Base-by-base conservation (phyloP, 768 basidiomycete species). In the Pleurotus salmoneostramineus region DNA sequence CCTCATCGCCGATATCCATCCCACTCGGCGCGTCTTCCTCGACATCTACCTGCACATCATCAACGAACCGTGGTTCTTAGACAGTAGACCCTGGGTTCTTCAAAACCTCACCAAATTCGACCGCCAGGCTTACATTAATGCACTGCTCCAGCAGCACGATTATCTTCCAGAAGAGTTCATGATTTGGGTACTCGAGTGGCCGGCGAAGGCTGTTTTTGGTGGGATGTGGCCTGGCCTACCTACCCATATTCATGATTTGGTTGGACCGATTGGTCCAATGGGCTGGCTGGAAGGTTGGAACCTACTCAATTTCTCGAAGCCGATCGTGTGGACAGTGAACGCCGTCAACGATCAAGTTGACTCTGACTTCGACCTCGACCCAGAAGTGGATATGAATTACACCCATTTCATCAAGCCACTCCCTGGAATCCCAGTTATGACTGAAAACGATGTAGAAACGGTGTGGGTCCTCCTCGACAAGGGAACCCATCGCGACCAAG, bases 121-220 rank as follows among this genome's bases (percentile, higher is more conserved):
- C 33, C 49, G 49, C 32, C 7, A 54, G 17, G 36, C 51, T 1
- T 54, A 66, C 58, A 45, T 64, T 46, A 32, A 56, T 14, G 50
- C 51, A 33, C 60, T 66, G 17, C 49, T 60, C 8, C 31, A 49
- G 1, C 57, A 56, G 32, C 62, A 61, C 21, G 17, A 58, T n/a
- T 33, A 50, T 27, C 42, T 63, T 7, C 68, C 66, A 3, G 62
- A 66, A 40, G 62, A 67, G 14, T 64, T 69, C 48, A 45, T 52
- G 12, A 32, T 65, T 12, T 67, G 68, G 68, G 50, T 69, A 1
- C 61, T 65, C 27, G 68, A 69, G 56, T 67, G 68, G 68, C 66
- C 66, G 14, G 63, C 58, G 15, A 52, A 58, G 15, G 63, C 63
- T 27, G 60, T 58, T 8, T 60, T 66, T 11, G 63, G 49, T 1